These are phyloP conservation scores for Erythrobasidium hasegawianum DNA, from an alignment of 1,284 basidiomycete genomes.

Conservation along the genomic window DNA sequence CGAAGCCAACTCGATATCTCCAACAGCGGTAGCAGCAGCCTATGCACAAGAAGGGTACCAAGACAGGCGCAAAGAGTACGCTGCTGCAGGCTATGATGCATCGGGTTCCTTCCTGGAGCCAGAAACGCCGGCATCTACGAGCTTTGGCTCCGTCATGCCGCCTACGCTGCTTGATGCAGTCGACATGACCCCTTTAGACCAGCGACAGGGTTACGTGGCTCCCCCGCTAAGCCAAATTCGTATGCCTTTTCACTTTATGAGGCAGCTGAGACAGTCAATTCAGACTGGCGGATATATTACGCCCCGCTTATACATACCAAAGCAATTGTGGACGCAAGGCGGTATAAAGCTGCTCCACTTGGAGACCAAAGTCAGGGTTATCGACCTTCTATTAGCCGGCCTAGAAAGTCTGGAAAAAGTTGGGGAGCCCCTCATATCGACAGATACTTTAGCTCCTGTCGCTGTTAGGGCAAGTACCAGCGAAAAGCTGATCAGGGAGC, in stretches of 20 bases:
- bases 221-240: constrained; percentile 69
- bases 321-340: constrained; percentile 77
- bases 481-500: constrained; percentile 54
- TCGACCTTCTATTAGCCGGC: constrained; percentile 69
- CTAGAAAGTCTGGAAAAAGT: constrained; percentile 63
- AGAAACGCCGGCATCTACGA: constrained; percentile 30
- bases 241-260: constrained; percentile 59
- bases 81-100: too few species aligned
- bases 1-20: background rate
- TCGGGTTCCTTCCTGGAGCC: constrained; percentile 24
- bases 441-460: constrained; percentile 10
- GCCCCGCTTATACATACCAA: constrained; percentile 76
- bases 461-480: constrained; percentile 44
- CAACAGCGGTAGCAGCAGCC: background rate
- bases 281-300: constrained; percentile 81
- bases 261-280: constrained; percentile 66
- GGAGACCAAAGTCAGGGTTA: constrained; percentile 77
- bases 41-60: background rate
- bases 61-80: too few species aligned
- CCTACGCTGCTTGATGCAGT: background rate
- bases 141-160: constrained; percentile 9
- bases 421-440: constrained; percentile 37
- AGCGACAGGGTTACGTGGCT: constrained; percentile 48
- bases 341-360: constrained; percentile 76
- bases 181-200: background rate